Evolutionary conservation across 169 alveolate species (phyloP), one percentile per base, ranked within the genome.

Genomic region (Eimeria brunetti): DNA sequence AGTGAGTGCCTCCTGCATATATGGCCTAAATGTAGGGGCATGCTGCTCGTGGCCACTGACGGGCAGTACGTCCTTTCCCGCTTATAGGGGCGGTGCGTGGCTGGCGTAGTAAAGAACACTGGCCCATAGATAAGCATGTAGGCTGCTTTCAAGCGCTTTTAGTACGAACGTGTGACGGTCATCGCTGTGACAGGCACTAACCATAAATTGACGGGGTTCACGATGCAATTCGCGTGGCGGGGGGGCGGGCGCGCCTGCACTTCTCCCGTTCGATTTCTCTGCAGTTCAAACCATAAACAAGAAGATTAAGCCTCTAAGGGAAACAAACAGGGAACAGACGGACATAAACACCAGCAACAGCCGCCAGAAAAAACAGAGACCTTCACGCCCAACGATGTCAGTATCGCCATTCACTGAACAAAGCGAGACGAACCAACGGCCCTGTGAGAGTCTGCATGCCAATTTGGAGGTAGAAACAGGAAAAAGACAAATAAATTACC

Each of bases 231-330:
- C n/a, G 92, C 78, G 41, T 58, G 92, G 81, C 92, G 92, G 49
- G 92, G 92, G 5, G 92, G 76, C 16, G 92, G 92, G 62, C 81
- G 92, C 46, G 92, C 44, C 30, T 58, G 81, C 5, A 30, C 92
- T n/a, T 85, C 78, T 36, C 92, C 92, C 24, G 80, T 62, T 33
- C 92, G 92, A 27, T 85, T 85, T 71, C 92, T 85, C 92, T 85
- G 92, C 64, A 58, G 73, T 83, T 1, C 22, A 46, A 49, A 8
- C 75, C 75, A 36, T n/a, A 69, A 11, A 14, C 51, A 69, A 44
- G 22, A 69, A 69, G 36, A 30, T 33, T 12, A 11, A 16, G 49
- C 80, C 0, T 33, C 27, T 46, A 9, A 49, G 1, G 49, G 11
- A 69, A 64, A 38, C 7, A n/a, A 69, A 69, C 46, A 33, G 49